Conservation (phyloP, 352 stramenopile genomes). For the Phytophthora pisi region DNA sequence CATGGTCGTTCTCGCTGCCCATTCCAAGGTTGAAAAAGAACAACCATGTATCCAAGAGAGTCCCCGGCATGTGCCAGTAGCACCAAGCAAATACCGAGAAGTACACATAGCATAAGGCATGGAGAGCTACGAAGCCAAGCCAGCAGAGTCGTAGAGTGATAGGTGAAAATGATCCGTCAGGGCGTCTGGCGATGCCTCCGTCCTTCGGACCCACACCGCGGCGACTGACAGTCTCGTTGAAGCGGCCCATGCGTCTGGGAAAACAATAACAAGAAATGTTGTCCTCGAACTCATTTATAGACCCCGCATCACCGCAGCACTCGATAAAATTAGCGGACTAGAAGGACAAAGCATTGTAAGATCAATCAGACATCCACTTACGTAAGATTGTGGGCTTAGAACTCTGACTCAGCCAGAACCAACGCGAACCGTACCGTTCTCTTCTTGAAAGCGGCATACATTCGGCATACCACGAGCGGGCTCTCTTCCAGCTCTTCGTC, state of each 20-base stretch:
- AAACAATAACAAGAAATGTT: not conserved
- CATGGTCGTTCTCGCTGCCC: constrained; percentile 2
- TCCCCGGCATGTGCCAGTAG: constrained; percentile 26
- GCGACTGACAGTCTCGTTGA: not conserved
- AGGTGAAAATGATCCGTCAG: constrained; percentile 8
- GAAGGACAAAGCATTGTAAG: not conserved
- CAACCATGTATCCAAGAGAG: constrained; percentile 18
- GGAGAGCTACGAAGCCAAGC: constrained; percentile 19
- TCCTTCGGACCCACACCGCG: not conserved
- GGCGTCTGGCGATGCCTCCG: not conserved
- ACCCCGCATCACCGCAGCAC: not conserved
- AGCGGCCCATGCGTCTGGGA: not conserved
- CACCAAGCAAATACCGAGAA: constrained; percentile 14
- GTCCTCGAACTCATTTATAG: not conserved
- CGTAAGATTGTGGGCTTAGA: constrained; percentile 36
- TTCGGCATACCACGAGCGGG: constrained; percentile 74
- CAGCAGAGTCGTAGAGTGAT: constrained; percentile 9
- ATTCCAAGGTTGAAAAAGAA: constrained; percentile 18
- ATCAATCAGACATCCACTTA: not conserved
- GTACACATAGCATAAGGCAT: constrained; percentile 17
- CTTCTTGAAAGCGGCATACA: constrained; percentile 82
- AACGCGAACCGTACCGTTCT: constrained; percentile 80
- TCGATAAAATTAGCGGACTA: not conserved
- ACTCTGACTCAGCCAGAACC: constrained; percentile 76
- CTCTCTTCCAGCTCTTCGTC: constrained; percentile 52